Percentiles rank a stretch among this genome's conserved stretches.
Evolutionary conservation across 805 yeast species (phyloP).

Genomic region (Saccharomycodes ludwigii): DNA sequence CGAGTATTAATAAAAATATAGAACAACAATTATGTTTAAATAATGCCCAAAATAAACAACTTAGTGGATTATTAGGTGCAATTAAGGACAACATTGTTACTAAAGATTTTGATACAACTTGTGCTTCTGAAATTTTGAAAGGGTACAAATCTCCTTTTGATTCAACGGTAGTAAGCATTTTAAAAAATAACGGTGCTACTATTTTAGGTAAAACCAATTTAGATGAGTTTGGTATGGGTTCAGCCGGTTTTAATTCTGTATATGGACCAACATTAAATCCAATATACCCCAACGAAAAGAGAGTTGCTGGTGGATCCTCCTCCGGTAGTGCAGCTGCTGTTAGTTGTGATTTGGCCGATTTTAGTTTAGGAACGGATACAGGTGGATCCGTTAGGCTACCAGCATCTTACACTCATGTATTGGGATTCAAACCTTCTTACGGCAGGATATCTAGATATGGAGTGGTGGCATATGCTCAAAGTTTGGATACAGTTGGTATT

Average conservation of each 20-base stretch:
- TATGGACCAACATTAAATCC: constrained; percentile 53
- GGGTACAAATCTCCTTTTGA: constrained; percentile 65
- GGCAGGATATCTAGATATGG: constrained; percentile 92
- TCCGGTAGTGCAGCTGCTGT: constrained; percentile 96
- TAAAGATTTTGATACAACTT: constrained; percentile 53
- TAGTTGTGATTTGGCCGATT: constrained; percentile 57
- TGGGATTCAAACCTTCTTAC: constrained; percentile 89
- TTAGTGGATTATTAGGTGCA: constrained; percentile 29
- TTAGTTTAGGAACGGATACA: constrained; percentile 88
- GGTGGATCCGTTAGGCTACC: constrained; percentile 96
- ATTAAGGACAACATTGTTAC: constrained; percentile 80
- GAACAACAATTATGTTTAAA: constrained; percentile 5
- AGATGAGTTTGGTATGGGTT: constrained; percentile 99
- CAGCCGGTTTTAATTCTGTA: constrained; percentile 42
- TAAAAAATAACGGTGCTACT: constrained; percentile 40
- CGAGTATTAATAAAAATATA: constrained; percentile 23
- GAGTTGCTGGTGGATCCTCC: constrained; percentile 80
- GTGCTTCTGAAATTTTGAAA: constrained; percentile 55
- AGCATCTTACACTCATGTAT: constrained; percentile 70
- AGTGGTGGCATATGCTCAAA: constrained; percentile 84
- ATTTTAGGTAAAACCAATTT: constrained; percentile 75
- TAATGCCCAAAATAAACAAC: constrained; percentile 6
- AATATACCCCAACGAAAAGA: constrained; percentile 23
- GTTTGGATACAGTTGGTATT: constrained; percentile 89
- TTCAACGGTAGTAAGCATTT: constrained; percentile 53